Evolutionary conservation across 2,329 filamentous ascomycete species (phyloP), one percentile per base, ranked within the genome.

Genomic region (Hypoxylon sp.): DNA sequence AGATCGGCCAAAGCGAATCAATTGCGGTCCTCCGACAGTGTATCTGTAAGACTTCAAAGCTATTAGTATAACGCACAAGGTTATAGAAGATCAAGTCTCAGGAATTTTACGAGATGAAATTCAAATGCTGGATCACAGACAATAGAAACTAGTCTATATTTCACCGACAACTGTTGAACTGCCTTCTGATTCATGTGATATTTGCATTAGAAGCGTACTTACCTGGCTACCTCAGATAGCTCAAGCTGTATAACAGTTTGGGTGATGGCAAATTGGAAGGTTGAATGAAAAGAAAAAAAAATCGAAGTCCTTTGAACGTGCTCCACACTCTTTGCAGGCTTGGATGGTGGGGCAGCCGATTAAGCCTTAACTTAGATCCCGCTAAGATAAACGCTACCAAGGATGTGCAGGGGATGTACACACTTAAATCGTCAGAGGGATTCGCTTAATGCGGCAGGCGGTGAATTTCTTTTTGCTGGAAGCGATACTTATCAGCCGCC

Each of bases 301-400:
- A 48, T 32, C 44, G 18, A 57, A 33, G 12, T n/a, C 14, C 20
- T 56, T 63, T 46, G 20, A 32, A 32, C 26, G 24, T 22, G 24
- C 61, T 58, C 61, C 61, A 55, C 61, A 55, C 42, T 46, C 52
- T 45, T 46, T 22, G 9, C 44, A 33, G 20, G n/a, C 28, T 38
- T 50, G 20, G 16, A 42, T 53, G 42, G 65, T 61, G 61, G 64
- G 64, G 64, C 60, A 57, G 30, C 32, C 32, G 40, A 56, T 48
- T 60, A 56, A 65, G 62, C 51, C 62, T 60, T 68, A 42, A 54
- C 28, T 55, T 58, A 68, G 65, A 68, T 68, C 58, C 51, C 62
- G 62, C 65, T 68, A 68, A 68, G 62, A 63, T 65, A 56, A 22
- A 57, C 56, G 50, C 24, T 62, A 58, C 30, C 12, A 50, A 46